Evolutionary conservation across 1,284 basidiomycete genomes (phyloP).

Genomic region (Somion occarium): DNA sequence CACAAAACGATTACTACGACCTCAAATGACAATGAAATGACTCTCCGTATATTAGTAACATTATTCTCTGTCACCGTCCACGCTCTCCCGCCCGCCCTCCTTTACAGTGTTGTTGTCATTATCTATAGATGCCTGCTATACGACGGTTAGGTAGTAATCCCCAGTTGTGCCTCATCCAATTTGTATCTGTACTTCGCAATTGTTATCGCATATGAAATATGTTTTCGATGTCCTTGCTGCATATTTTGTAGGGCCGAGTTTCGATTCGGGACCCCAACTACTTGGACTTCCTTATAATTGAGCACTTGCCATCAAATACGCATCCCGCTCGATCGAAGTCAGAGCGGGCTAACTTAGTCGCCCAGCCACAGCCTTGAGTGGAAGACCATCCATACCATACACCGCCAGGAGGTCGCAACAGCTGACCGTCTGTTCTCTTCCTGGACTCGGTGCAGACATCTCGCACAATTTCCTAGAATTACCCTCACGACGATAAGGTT

Average conservation of each 20-base stretch:
- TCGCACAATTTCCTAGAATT: background rate
- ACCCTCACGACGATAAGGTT: background rate
- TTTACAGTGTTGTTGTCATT: background rate
- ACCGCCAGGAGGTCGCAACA: background rate
- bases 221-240: background rate
- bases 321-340: no score
- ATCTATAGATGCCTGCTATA: background rate
- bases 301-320: no score
- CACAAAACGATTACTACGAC: constrained; percentile 1
- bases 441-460: background rate
- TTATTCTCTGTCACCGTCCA: background rate
- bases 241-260: background rate
- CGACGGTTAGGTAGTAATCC: background rate
- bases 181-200: background rate
- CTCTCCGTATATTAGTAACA: background rate
- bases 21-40: background rate
- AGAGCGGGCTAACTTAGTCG: no score
- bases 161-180: background rate
- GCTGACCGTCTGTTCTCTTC: background rate
- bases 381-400: background rate
- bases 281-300: no score
- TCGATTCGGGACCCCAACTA: no score
- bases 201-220: background rate
- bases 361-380: background rate
- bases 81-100: background rate